phyloP scores from a whole-genome alignment of 371 early-diverging fungal genomes.

The Syncephalastrum sp. region DNA sequence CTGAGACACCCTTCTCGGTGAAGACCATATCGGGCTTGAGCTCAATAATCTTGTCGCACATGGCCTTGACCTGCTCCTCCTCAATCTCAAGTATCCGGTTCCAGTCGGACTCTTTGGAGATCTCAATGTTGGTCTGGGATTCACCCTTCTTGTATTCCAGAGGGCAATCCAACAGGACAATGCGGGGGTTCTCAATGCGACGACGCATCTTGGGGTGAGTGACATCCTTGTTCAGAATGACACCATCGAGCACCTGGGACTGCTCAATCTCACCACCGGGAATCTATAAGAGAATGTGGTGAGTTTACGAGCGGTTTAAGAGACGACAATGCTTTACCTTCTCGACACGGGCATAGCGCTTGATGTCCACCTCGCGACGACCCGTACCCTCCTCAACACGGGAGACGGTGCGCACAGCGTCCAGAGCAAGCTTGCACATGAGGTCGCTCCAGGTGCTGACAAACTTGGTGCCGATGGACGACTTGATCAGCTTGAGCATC shows the following conservation, averaged over 20 bases:
- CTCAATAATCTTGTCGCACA: constrained; percentile 95
- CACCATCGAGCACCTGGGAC: constrained; percentile 96
- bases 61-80: constrained; percentile 98
- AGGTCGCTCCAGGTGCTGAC: constrained; percentile 94
- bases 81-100: constrained; percentile 97
- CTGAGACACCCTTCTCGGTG: constrained; percentile 99
- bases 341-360: constrained; percentile 97
- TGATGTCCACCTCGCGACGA: constrained; percentile 92
- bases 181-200: constrained; percentile 97
- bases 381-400: constrained; percentile 71
- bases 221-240: constrained; percentile 99
- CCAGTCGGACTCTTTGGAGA: constrained; percentile 97
- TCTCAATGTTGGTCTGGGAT: constrained; percentile 99
- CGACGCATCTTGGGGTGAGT: constrained; percentile 99
- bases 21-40: constrained; percentile 99
- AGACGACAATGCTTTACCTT: constrained; percentile 59
- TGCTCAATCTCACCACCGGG: constrained; percentile 98
- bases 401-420: constrained; percentile 93
- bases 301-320: neutral
- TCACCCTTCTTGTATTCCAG: constrained; percentile 99
- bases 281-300: constrained; percentile 56
- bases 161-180: constrained; percentile 98
- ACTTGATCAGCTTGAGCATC: constrained; percentile 89
- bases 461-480: constrained; percentile 97
- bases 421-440: constrained; percentile 96